Percentiles rank a stretch among this genome's conserved stretches.
phyloP scores from a whole-genome alignment of 768 basidiomycete species.

The Tricholoma flavovirens region DNA sequence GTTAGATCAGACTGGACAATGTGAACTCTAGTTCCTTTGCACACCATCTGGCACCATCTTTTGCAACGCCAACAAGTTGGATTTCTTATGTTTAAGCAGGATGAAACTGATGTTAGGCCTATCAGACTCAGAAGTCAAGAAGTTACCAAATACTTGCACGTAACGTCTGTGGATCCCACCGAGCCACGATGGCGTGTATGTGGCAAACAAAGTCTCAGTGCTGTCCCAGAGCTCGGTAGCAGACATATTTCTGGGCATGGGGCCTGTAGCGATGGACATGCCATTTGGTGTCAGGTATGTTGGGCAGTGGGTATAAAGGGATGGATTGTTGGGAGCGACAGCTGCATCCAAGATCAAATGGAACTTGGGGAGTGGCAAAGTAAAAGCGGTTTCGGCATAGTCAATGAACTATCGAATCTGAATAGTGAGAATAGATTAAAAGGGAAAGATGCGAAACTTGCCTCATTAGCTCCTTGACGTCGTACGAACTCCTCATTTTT shows the following conservation, averaged over 20 bases:
- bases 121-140: neutral
- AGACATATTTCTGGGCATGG: slow-evolving; percentile 29
- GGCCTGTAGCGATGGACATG: slow-evolving; percentile 48
- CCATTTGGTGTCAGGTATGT: slow-evolving; percentile 52
- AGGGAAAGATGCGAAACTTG: slow-evolving; percentile 17
- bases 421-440: neutral
- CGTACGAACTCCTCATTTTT: slow-evolving; percentile 57
- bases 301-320: slow-evolving; percentile 44
- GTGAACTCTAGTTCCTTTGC: neutral
- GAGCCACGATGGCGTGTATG: slow-evolving; percentile 39
- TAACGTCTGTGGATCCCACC: slow-evolving; percentile 47
- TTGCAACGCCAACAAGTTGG: slow-evolving; percentile 31
- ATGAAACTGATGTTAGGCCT: slow-evolving; percentile 25
- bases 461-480: slow-evolving; percentile 60
- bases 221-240: slow-evolving; percentile 27
- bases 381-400: slow-evolving; percentile 49
- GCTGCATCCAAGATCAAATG: slow-evolving; percentile 59
- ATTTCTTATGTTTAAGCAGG: slow-evolving; percentile 22
- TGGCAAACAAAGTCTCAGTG: slow-evolving; percentile 28
- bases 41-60: slow-evolving; percentile 39
- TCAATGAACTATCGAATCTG: slow-evolving; percentile 44
- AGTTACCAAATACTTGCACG: slow-evolving; percentile 29
- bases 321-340: slow-evolving; percentile 41
- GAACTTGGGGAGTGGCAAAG: slow-evolving; percentile 41
- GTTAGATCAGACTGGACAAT: neutral